These are phyloP conservation scores for Iodosphaeria phyllophila DNA, from an alignment of 2,329 filamentous ascomycete species.

Conservation along the genomic window DNA sequence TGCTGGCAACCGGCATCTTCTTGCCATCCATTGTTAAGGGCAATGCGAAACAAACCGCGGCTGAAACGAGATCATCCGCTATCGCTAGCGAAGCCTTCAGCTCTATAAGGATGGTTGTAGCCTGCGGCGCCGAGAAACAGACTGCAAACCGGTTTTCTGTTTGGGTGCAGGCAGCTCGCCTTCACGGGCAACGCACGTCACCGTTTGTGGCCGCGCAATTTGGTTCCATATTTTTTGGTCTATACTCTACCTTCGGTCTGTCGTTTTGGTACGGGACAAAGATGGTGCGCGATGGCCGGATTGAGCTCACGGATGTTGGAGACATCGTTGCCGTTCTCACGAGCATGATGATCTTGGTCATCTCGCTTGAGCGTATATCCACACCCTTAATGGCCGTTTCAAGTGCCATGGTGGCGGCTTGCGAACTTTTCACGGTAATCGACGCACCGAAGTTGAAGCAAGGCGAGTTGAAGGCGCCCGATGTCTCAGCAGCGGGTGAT, in stretches of 20 bases:
- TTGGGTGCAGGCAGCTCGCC: constrained; percentile 34
- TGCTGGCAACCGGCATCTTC: constrained; percentile 24
- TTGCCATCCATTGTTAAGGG: constrained; percentile 37
- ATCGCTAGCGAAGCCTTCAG: constrained; percentile 42
- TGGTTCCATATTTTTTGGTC: constrained; percentile 33
- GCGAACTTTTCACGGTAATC: constrained; percentile 36
- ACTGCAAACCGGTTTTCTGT: constrained; percentile 31
- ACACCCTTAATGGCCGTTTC: constrained; percentile 38
- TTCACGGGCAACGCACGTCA: constrained; percentile 26
- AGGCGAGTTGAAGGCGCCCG: constrained; percentile 24
- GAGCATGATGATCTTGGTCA: constrained; percentile 37
- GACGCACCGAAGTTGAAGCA: constrained; percentile 23
- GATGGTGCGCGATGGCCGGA: constrained; percentile 23
- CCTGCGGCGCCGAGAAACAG: constrained; percentile 39
- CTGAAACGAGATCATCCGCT: constrained; percentile 37
- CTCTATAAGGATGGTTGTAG: constrained; percentile 41
- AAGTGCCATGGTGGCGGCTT: constrained; percentile 37
- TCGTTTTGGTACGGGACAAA: constrained; percentile 45
- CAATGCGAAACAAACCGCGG: constrained; percentile 23
- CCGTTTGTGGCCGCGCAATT: constrained; percentile 34
- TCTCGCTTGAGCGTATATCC: constrained; percentile 36
- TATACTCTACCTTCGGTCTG: constrained; percentile 33
- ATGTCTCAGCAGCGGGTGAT: constrained; percentile 29
- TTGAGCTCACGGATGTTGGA: constrained; percentile 29
- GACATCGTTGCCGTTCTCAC: constrained; percentile 37